Conservation (phyloP, 2,329 filamentous ascomycete species). For the Berkeleyomyces rouxiae region DNA sequence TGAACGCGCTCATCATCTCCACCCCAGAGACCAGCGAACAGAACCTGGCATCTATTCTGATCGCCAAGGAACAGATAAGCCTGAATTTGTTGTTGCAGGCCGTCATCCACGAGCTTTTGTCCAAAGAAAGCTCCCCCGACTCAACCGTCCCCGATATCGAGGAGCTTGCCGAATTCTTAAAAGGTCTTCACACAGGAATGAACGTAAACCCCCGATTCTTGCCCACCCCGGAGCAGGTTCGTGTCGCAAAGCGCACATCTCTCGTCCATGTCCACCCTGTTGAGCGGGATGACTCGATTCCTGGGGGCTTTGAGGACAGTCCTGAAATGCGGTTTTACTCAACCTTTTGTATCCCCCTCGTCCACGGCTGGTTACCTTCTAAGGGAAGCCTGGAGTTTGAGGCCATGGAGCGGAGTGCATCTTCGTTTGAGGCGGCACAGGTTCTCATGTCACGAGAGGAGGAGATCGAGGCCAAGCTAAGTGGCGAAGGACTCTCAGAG, state of each 20-base stretch:
- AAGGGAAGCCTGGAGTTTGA: constrained; percentile 46
- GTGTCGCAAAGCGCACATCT: constrained; percentile 33
- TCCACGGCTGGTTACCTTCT: constrained; percentile 85
- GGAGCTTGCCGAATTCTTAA: constrained; percentile 74
- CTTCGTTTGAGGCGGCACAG: constrained; percentile 82
- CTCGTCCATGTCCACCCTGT: constrained; percentile 35
- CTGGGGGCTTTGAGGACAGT: constrained; percentile 73
- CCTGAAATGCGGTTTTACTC: constrained; percentile 80
- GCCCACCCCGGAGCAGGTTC: constrained; percentile 32
- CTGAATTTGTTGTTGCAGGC: constrained; percentile 72
- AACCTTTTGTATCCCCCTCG: constrained; percentile 71
- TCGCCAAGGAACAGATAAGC: constrained; percentile 73
- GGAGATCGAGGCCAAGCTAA: constrained; percentile 66
- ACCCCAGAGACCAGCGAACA: constrained; percentile 36
- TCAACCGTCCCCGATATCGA: constrained; percentile 65
- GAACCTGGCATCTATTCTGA: constrained; percentile 33
- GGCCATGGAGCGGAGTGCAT: constrained; percentile 57
- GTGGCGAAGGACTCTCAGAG: constrained; percentile 40
- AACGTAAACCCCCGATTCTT: constrained; percentile 91
- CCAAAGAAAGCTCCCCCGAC: constrained; percentile 46
- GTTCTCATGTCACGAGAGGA: constrained; percentile 78
- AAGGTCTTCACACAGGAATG: constrained; percentile 87
- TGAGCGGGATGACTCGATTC: constrained; percentile 31
- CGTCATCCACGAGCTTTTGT: constrained; percentile 86
- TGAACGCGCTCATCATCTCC: constrained; percentile 79